Percentiles rank a stretch among this genome's conserved stretches.
Conservation (phyloP, 768 basidiomycete species). For the Suillus subalutaceus region DNA sequence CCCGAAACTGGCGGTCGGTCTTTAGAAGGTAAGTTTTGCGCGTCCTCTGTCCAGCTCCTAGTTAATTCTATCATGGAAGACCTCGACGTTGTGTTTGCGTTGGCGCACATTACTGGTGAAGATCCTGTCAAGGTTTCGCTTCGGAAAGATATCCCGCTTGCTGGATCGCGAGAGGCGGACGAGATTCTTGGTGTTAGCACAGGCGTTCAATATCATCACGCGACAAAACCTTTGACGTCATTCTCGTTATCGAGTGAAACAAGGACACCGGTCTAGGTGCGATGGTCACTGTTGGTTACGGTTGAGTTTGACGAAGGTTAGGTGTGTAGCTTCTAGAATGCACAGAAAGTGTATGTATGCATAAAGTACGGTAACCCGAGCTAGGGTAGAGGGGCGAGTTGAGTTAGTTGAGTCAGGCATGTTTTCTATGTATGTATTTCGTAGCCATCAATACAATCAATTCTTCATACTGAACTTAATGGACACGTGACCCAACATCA, state of each 20-base stretch:
- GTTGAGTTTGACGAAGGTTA: background rate
- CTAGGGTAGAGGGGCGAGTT: background rate
- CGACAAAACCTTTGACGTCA: background rate
- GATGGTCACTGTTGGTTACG: background rate
- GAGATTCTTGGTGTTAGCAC: conserved; percentile 33
- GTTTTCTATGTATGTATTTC: no score
- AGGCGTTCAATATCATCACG: background rate
- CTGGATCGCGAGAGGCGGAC: conserved; percentile 38
- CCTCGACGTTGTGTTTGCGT: conserved; percentile 36
- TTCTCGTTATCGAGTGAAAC: background rate
- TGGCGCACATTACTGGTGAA: conserved; percentile 36
- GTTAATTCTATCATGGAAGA: conserved; percentile 24
- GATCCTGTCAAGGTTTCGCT: conserved; percentile 38
- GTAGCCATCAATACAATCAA: no score
- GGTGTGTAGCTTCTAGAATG: background rate
- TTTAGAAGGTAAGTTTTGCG: conserved; percentile 9
- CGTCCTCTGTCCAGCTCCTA: background rate
- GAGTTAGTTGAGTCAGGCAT: no score
- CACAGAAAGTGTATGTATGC: background rate
- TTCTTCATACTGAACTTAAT: no score
- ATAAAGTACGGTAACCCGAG: background rate
- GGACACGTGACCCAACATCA: no score
- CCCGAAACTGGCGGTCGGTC: conserved; percentile 17
- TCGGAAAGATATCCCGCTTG: conserved; percentile 34
- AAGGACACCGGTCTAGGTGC: background rate